A percentile compares a stretch with the other conserved stretches of the same genome.
Conservation (phyloP, 2,329 filamentous ascomycete species). For the Diplodia seriata region DNA sequence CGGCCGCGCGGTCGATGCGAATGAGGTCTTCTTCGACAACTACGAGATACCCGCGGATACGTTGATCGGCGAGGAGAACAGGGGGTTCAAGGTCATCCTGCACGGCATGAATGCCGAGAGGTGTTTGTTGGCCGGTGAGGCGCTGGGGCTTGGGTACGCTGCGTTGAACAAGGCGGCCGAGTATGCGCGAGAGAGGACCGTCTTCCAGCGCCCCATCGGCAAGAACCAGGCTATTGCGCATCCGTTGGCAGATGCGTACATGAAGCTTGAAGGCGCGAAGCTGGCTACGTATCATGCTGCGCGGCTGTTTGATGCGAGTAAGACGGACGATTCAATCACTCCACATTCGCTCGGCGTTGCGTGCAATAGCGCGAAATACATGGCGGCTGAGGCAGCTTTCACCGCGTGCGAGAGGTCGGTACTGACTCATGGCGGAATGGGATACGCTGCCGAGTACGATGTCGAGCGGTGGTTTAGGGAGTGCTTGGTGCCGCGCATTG, state of each 20-base stretch:
- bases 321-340: slow-evolving; percentile 48
- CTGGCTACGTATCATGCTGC: slow-evolving; percentile 68
- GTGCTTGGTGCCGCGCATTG: slow-evolving; percentile 65
- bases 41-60: slow-evolving; percentile 70
- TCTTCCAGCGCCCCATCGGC: slow-evolving; percentile 65
- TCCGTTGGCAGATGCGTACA: slow-evolving; percentile 65
- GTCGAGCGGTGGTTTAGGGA: slow-evolving; percentile 67
- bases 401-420: slow-evolving; percentile 65
- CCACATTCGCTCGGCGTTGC: slow-evolving; percentile 60
- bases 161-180: slow-evolving; percentile 54
- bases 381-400: slow-evolving; percentile 68
- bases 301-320: slow-evolving; percentile 61
- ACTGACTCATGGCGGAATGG: slow-evolving; percentile 67
- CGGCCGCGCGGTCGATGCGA: slow-evolving; percentile 79
- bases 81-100: slow-evolving; percentile 75
- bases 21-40: slow-evolving; percentile 86
- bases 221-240: slow-evolving; percentile 67
- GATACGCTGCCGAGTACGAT: slow-evolving; percentile 68
- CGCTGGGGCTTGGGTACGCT: slow-evolving; percentile 79
- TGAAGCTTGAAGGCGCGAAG: slow-evolving; percentile 68
- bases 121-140: slow-evolving; percentile 71
- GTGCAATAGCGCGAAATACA: slow-evolving; percentile 64
- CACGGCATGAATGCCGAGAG: slow-evolving; percentile 60
- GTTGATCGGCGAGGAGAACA: slow-evolving; percentile 73
- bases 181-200: slow-evolving; percentile 58